Evolutionary conservation across 306 rosid genomes (phyloP).

Genomic region (Crotalaria pallida): DNA sequence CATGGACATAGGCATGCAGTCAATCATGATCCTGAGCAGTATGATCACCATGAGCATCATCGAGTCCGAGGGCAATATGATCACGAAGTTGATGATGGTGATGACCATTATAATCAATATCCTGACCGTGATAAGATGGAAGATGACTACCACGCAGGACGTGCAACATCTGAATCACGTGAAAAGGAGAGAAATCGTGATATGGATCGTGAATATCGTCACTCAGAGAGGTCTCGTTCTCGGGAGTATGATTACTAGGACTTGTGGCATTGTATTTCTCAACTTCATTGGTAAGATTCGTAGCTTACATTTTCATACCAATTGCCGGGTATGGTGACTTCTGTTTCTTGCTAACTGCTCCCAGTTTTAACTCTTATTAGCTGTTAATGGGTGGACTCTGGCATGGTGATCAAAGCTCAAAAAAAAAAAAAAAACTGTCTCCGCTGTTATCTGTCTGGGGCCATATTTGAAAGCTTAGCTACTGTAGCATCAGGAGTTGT

Average conservation of each 20-base stretch:
- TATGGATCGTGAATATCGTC: constrained; percentile 51
- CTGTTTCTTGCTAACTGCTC: background rate
- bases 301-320: background rate
- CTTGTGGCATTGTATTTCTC: background rate
- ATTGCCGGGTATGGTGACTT: background rate
- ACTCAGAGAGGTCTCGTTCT: constrained; percentile 69
- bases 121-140: constrained; percentile 57
- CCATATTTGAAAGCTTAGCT: background rate
- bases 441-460: background rate
- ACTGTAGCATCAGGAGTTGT: background rate
- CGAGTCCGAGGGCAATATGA: constrained; percentile 55
- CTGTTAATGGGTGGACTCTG: background rate
- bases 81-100: constrained; percentile 48
- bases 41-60: constrained; percentile 51
- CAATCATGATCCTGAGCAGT: constrained; percentile 54
- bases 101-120: constrained; percentile 58
- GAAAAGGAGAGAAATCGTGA: constrained; percentile 69
- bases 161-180: constrained; percentile 50
- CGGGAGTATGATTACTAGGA: constrained; percentile 60
- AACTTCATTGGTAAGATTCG: constrained; percentile 29
- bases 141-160: constrained; percentile 57
- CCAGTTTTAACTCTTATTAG: background rate
- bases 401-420: background rate
- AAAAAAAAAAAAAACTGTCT: background rate
- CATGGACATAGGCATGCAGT: constrained; percentile 61